Conservation (phyloP, 2,329 filamentous ascomycete species). For the Exophiala xenobiotica region DNA sequence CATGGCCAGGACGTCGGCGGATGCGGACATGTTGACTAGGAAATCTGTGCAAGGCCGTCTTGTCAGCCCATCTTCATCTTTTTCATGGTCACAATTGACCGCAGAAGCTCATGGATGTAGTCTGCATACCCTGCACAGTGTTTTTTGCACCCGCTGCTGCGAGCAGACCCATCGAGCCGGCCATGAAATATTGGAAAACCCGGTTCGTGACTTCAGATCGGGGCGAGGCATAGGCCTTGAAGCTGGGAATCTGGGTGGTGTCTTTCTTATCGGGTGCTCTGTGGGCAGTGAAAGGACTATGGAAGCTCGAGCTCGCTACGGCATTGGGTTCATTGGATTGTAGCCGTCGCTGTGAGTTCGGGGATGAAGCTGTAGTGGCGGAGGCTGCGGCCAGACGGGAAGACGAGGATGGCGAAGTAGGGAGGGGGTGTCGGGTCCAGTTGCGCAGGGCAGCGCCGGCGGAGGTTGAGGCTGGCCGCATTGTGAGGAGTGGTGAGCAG, state of each 20-base stretch:
- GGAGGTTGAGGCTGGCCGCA: constrained; percentile 68
- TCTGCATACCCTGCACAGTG: constrained; percentile 85
- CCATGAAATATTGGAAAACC: constrained; percentile 97
- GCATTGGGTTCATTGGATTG: constrained; percentile 37
- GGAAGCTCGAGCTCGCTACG: constrained; percentile 43
- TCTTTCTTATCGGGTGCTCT: constrained; percentile 35
- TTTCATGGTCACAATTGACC: background rate
- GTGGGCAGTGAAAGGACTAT: constrained; percentile 53
- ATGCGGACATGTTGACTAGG: constrained; percentile 99
- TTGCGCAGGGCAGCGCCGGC: constrained; percentile 68
- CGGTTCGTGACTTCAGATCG: constrained; percentile 70
- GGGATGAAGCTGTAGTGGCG: constrained; percentile 28
- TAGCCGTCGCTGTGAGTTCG: constrained; percentile 39
- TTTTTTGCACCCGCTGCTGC: constrained; percentile 93
- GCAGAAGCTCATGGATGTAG: background rate
- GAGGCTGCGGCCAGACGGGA: constrained; percentile 45
- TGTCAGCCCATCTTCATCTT: constrained; percentile 14
- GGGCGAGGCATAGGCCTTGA: constrained; percentile 80
- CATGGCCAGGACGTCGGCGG: constrained; percentile 96
- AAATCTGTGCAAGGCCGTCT: constrained; percentile 66
- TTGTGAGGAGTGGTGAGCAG: constrained; percentile 41
- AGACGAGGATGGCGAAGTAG: constrained; percentile 32
- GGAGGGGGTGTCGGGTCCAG: constrained; percentile 49
- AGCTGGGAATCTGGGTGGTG: constrained; percentile 78
- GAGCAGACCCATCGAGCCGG: constrained; percentile 89